Base-by-base conservation (phyloP, 768 basidiomycete species). In the Mycena haematopus region DNA sequence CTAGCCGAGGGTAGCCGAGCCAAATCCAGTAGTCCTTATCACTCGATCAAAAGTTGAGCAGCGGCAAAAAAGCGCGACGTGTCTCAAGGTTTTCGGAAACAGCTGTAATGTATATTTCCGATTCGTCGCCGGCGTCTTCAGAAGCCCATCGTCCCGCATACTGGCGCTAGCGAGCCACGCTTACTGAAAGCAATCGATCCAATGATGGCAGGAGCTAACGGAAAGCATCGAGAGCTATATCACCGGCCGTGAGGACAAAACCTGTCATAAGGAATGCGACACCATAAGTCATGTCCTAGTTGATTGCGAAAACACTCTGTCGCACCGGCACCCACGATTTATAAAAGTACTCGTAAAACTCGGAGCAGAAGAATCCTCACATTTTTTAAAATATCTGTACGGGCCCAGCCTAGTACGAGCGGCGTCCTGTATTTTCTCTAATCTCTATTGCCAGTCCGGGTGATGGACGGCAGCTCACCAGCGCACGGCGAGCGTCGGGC, bases 231-330 rank as follows among this genome's bases (percentile, higher is more conserved):
- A 63, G 67, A 6, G 56, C 65, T 6, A 68, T 36, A n/a, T 62
- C 40, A n/a, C 65, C 67, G 13, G 42, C 65, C 10, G 45, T 45
- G n/a, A 60, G 31, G 2, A 54, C 35, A 25, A 62, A 56, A 8
- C 64, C 67, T 3, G 65, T 68, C 65, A 60, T 68, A 36, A 66
- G 62, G 6, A 66, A 21, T 7, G 67, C 62, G 22, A 66, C 58
- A 14, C 67, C 67, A 17, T 58, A 68, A 6, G 64, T 56, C 64
- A 62, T 65, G 38, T 59, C 64, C 29, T 50, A 52, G 54, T 71
- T 67, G 56, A 74, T 56, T 46, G 66, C 65, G 46, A 72, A 66
- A 9, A 65, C 66, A 14, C 70, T 65, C 24, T 71, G 71, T 13
- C 0, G 58, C 63, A 14, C 60, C 65, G 27, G 60, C 66, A 17